Evolutionary conservation across 2,329 filamentous ascomycete genomes (phyloP).

Genomic region (Stemphylium lycopersici): DNA sequence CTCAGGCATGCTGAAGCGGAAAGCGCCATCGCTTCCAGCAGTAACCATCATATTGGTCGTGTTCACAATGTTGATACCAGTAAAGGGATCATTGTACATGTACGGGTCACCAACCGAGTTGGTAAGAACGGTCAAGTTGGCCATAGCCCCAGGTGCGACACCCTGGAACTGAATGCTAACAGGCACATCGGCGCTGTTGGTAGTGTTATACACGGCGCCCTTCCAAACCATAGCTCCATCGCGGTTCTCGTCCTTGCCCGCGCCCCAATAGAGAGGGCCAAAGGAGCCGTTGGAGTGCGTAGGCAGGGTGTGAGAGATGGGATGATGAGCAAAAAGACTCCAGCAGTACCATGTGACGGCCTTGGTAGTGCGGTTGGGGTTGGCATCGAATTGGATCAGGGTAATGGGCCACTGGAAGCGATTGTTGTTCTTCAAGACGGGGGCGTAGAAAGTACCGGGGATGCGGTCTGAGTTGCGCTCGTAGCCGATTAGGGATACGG

Average conservation of each 20-base stretch:
- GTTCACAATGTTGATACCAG: conserved; percentile 55
- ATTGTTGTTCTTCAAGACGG: conserved; percentile 45
- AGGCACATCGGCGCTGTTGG: conserved; percentile 33
- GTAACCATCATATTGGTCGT: conserved; percentile 24
- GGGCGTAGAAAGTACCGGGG: conserved; percentile 53
- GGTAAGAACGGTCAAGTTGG: conserved; percentile 52
- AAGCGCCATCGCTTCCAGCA: conserved; percentile 53
- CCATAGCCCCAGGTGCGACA: conserved; percentile 33
- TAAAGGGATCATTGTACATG: conserved; percentile 51
- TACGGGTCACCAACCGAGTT: conserved; percentile 48
- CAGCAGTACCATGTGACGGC: conserved; percentile 44
- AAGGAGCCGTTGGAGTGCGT: conserved; percentile 45
- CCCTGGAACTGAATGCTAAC: conserved; percentile 40
- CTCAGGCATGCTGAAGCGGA: conserved; percentile 61
- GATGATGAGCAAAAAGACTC: conserved; percentile 51
- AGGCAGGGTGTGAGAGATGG: conserved; percentile 54
- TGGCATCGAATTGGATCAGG: conserved; percentile 50
- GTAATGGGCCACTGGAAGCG: conserved; percentile 47
- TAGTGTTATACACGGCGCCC: conserved; percentile 58
- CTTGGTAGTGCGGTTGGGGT: conserved; percentile 41
- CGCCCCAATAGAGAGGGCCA: conserved; percentile 55
- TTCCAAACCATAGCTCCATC: conserved; percentile 51
- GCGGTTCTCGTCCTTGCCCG: conserved; percentile 46
- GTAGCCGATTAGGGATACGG: conserved; percentile 68
- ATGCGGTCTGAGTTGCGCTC: conserved; percentile 69